Base-by-base conservation (phyloP, 164 flowering plant genomes). In the Aristolochia californica region DNA sequence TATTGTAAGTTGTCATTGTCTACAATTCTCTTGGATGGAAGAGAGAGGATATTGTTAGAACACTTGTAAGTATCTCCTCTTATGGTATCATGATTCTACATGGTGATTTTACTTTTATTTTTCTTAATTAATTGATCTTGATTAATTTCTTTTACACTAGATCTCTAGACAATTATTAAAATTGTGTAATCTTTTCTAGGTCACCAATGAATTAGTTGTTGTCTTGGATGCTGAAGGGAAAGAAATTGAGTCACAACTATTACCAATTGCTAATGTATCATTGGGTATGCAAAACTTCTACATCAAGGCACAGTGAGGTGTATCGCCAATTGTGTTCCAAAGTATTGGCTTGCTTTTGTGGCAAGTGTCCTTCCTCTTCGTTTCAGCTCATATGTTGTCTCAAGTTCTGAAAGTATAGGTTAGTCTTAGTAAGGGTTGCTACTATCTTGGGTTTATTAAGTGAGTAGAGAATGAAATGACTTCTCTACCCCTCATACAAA, bases 11-110 rank as follows among this genome's bases (percentile, higher is more conserved):
- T 54, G 60, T 88, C 56, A 72, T 91, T 67, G 74, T 76, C 55
- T 88, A 91, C 70, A 91, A 91, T 68, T 73, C 98, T 66, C 85
- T 91, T 66, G 98, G 95, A 55, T 91, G 96, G 98, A 83, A 76
- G 67, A 74, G 98, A 66, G 78, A 75, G 34, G 93, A 91, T 55
- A 69, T 85, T 13, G 65, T 91, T 57, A 80, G 78, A 63, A 71
- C 88, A 57, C 98, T 96, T 59, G 98, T 91, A 66, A 81, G 97
- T n/a, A 62, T 12, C 43, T 43, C 21, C 30, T 40, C 18, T 58
- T 25, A 8, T 20, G 7, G 40, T 7, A 12, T 34, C 40, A 34
- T 34, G 40, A 34, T 34, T 3, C 7, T 34, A 5, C 40, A 3
- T 1, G 10, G 40, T 34, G 40, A 34, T 50, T 50, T 26, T 50